These are phyloP conservation scores for Gymnopilus dilepis DNA, from an alignment of 768 basidiomycete genomes.

Conservation along the genomic window DNA sequence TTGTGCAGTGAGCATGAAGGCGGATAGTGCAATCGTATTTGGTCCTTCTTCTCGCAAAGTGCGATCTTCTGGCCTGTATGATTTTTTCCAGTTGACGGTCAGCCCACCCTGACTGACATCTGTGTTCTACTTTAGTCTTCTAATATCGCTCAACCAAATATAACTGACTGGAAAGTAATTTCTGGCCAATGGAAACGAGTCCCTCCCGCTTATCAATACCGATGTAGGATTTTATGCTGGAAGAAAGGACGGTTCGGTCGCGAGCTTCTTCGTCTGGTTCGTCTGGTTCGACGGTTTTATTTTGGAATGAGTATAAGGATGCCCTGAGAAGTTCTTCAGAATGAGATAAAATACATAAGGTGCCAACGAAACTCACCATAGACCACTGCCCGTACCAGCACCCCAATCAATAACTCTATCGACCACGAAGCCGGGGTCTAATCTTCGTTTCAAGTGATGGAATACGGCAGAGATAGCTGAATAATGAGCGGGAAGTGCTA, in stretches of 20 bases:
- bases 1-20: slow-evolving; percentile 84
- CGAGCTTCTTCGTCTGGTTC: slow-evolving; percentile 29
- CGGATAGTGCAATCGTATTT: slow-evolving; percentile 75
- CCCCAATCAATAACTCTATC: slow-evolving; percentile 84
- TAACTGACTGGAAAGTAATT: slow-evolving; percentile 62
- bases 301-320: slow-evolving; percentile 66
- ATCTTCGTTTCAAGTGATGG: slow-evolving; percentile 63
- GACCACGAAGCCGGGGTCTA: slow-evolving; percentile 66
- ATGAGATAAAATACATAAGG: slow-evolving; percentile 3
- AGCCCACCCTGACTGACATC: slow-evolving; percentile 50
- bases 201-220: slow-evolving; percentile 83
- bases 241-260: slow-evolving; percentile 48
- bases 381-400: slow-evolving; percentile 77
- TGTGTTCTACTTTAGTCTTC: slow-evolving; percentile 28
- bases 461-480: slow-evolving; percentile 81
- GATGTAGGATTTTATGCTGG: slow-evolving; percentile 65
- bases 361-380: slow-evolving; percentile 64
- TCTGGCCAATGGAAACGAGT: slow-evolving; percentile 68
- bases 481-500: slow-evolving; percentile 88
- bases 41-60: slow-evolving; percentile 47
- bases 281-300: slow-evolving; percentile 23
- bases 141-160: neutral
- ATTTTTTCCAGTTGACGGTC: slow-evolving; percentile 58
- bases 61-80: slow-evolving; percentile 54
- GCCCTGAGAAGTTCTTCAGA: slow-evolving; percentile 54